A percentile compares a stretch with the other conserved stretches of the same genome.
phyloP scores from a whole-genome alignment of 176 grass and related monocot genomes.

The Zoysia pacifica region DNA sequence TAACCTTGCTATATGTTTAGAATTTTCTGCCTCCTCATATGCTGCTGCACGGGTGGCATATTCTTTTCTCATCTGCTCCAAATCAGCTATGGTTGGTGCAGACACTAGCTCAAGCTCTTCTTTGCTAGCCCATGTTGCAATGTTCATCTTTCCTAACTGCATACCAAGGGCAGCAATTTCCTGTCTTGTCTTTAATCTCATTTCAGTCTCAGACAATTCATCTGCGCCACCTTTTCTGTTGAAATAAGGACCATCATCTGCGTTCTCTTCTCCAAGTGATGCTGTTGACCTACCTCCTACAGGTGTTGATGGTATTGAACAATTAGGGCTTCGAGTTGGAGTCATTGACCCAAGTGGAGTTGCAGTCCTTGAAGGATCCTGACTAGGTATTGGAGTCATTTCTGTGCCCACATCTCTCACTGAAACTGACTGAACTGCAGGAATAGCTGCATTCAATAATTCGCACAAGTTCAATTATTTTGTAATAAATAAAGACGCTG shows the following conservation, averaged over 20 bases:
- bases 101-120: conserved; percentile 69
- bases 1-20: conserved; percentile 73
- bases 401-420: conserved; percentile 91
- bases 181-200: conserved; percentile 73
- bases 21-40: conserved; percentile 86
- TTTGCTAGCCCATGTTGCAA: conserved; percentile 96
- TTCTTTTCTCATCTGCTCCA: conserved; percentile 61
- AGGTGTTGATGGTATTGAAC: conserved; percentile 80
- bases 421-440: conserved; percentile 53
- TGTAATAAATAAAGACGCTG: background rate
- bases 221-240: conserved; percentile 50
- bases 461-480: background rate
- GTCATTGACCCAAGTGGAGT: conserved; percentile 81
- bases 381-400: conserved; percentile 93
- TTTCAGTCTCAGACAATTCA: conserved; percentile 75
- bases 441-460: conserved; percentile 46
- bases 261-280: conserved; percentile 45
- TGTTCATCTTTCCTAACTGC: conserved; percentile 93
- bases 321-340: conserved; percentile 71
- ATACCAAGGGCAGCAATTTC: conserved; percentile 89
- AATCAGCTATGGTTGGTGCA: conserved; percentile 49
- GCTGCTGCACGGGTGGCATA: conserved; percentile 68
- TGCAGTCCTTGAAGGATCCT: conserved; percentile 71
- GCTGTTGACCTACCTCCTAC: conserved; percentile 53
- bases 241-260: conserved; percentile 49